These are phyloP conservation scores for Grosmannia penicillata DNA, from an alignment of 2,329 filamentous ascomycete genomes.

Conservation along the genomic window DNA sequence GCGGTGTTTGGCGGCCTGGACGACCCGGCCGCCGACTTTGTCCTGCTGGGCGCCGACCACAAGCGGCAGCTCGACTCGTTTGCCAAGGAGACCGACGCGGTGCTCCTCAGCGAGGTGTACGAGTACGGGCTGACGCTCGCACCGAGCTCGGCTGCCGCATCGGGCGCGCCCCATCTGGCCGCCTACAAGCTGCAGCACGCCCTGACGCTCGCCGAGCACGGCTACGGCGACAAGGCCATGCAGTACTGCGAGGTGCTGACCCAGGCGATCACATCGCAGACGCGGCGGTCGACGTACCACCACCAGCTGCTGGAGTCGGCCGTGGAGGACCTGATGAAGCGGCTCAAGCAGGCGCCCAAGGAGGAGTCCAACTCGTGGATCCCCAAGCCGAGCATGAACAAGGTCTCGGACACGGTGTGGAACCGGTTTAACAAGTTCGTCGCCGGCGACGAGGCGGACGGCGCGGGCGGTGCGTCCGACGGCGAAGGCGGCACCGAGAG, in stretches of 20 bases:
- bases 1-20: constrained; percentile 70
- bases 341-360: constrained; percentile 73
- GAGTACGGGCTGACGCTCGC: constrained; percentile 75
- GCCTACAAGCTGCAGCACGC: constrained; percentile 89
- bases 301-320: constrained; percentile 57
- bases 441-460: constrained; percentile 68
- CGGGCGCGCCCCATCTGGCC: constrained; percentile 58
- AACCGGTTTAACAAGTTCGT: constrained; percentile 95
- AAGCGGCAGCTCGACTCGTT: constrained; percentile 55
- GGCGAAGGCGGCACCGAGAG: constrained; percentile 43
- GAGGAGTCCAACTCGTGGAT: constrained; percentile 80
- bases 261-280: constrained; percentile 61
- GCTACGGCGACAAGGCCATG: constrained; percentile 67
- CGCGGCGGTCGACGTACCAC: constrained; percentile 76
- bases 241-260: constrained; percentile 83
- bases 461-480: constrained; percentile 34
- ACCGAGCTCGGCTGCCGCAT: constrained; percentile 34
- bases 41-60: constrained; percentile 70
- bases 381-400: constrained; percentile 87
- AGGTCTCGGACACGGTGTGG: constrained; percentile 81
- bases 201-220: constrained; percentile 67
- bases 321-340: constrained; percentile 70
- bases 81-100: constrained; percentile 65
- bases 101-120: constrained; percentile 92
- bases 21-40: constrained; percentile 63